These are phyloP conservation scores for Xylariaceae sp. DNA, from an alignment of 2,329 filamentous ascomycete species.

Conservation along the genomic window DNA sequence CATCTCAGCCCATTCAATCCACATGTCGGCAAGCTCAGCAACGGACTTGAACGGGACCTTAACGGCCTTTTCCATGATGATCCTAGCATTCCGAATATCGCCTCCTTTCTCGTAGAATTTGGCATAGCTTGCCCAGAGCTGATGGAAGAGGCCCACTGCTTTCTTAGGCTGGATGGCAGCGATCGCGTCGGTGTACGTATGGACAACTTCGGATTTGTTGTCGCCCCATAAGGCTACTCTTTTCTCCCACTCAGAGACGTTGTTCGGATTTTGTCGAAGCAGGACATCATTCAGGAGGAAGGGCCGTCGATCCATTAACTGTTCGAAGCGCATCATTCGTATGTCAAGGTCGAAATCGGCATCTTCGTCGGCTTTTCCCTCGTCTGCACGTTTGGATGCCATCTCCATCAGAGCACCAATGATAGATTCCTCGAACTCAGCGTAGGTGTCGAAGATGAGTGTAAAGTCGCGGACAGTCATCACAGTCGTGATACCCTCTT, in stretches of 20 bases:
- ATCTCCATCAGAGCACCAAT: constrained; percentile 88
- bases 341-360: constrained; percentile 94
- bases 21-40: constrained; percentile 94
- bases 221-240: constrained; percentile 92
- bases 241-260: constrained; percentile 95
- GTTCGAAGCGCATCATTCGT: constrained; percentile 95
- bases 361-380: constrained; percentile 70
- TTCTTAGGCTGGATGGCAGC: constrained; percentile 91
- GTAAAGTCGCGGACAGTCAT: constrained; percentile 99
- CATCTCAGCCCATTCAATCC: constrained; percentile 99
- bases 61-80: constrained; percentile 96
- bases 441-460: constrained; percentile 91
- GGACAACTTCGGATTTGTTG: constrained; percentile 84
- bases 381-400: constrained; percentile 72
- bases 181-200: constrained; percentile 93
- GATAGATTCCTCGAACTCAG: constrained; percentile 94
- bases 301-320: constrained; percentile 92
- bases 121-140: constrained; percentile 93
- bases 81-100: constrained; percentile 75
- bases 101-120: constrained; percentile 92
- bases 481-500: constrained; percentile 93
- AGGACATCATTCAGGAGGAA: constrained; percentile 96
- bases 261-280: constrained; percentile 91
- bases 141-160: constrained; percentile 86
- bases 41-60: constrained; percentile 98